Base-by-base conservation (phyloP, 2,329 filamentous ascomycete species). In the Xylaria sp. region DNA sequence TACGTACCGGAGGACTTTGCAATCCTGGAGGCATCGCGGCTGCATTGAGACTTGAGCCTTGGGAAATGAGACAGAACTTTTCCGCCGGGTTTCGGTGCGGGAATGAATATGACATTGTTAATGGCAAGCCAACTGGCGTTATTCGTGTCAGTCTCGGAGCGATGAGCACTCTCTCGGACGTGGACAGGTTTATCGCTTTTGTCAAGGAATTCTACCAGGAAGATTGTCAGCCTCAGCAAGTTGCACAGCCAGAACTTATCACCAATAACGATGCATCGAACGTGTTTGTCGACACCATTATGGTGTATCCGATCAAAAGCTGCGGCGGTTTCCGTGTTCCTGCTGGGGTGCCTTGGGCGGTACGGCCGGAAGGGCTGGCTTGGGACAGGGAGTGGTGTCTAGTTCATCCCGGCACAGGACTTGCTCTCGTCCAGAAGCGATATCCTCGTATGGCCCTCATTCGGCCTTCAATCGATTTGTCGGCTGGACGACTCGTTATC, bases 351-450 rank as follows among this genome's bases (percentile, higher is more conserved):
- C 77, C 84, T 15, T 99, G 96, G 96, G 89, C 92, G 74, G 86
- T 98, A 23, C 89, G 88, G 65, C 84, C 87, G 8, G 94, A 98
- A 81, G 96, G 96, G 0, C 84, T 99, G 2, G 92, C 90, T 9
- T 98, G 95, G 94, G 96, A 99, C 79, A 88, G 96, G 70, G 95
- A 98, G 82, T 99, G 96, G 95, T 98, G 95, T 81, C 84, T 99
- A 23, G 86, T 99, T 15, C 94, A 98, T 78, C 88, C 90, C 76
- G 94, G 93, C 52, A 97, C 94, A 1, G 92, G 93, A 0, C 90
- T 91, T 74, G 94, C 92, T 6, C 83, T 99, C 63, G 97, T 89
- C 77, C 95, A 98, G 80, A 99, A 98, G 81, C 87, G 90, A 72
- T 91, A 96, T 77, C 93, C 94, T 2, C 89, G 86, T 41, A 98